Conservation (phyloP, 306 rosid genomes). For the Pachyrhizus erosus region DNA sequence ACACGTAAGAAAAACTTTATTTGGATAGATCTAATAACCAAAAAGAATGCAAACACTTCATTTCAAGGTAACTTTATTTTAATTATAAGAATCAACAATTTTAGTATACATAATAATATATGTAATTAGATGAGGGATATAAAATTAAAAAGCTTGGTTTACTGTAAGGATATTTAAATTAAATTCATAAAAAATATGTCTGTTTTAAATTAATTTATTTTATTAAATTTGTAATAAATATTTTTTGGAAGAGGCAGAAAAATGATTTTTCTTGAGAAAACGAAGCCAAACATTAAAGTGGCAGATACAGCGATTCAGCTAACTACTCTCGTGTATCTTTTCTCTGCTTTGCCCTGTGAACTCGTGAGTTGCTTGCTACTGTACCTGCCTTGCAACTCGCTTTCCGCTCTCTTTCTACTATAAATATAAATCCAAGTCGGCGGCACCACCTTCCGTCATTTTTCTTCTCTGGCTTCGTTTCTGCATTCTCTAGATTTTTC, state of each 20-base stretch:
- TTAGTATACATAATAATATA: no score
- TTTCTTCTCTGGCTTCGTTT: constrained; percentile 14
- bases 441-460: constrained; percentile 9
- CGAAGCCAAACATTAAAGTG: not conserved
- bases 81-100: not conserved
- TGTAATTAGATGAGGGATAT: no score
- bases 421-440: constrained; percentile 33
- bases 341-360: not conserved
- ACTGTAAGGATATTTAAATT: no score
- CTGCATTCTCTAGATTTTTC: constrained; percentile 28
- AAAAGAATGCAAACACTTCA: not conserved
- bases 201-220: not conserved
- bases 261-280: not conserved
- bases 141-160: no score
- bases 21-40: no score
- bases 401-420: constrained; percentile 7
- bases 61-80: not conserved
- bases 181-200: not conserved
- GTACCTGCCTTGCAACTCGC: not conserved
- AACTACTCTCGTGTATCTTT: constrained; percentile 27
- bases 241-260: not conserved
- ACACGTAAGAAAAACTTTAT: no score
- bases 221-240: not conserved
- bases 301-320: not conserved
- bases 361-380: constrained; percentile 21